These are phyloP conservation scores for Tylopilus sp. DNA, from an alignment of 1,284 basidiomycete genomes.

Conservation along the genomic window DNA sequence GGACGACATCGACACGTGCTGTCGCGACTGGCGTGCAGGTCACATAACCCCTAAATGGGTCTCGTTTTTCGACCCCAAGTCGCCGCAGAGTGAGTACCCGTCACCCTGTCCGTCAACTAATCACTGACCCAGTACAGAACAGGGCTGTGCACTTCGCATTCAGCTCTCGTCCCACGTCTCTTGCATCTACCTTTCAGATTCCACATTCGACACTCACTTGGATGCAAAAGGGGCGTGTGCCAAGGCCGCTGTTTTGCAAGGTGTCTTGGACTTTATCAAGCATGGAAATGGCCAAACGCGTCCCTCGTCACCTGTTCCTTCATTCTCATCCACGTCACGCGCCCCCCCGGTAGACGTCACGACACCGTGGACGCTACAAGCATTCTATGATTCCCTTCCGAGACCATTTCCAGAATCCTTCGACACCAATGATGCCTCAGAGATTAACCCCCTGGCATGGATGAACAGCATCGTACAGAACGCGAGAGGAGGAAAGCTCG, in stretches of 20 bases:
- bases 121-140: slow-evolving; percentile 34
- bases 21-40: slow-evolving; percentile 48
- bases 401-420: slow-evolving; percentile 52
- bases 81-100: slow-evolving; percentile 40
- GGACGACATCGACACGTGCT: slow-evolving; percentile 46
- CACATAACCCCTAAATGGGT: slow-evolving; percentile 49
- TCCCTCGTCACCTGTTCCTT: slow-evolving; percentile 21
- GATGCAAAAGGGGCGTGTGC: slow-evolving; percentile 54
- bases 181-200: slow-evolving; percentile 47
- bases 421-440: slow-evolving; percentile 38
- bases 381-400: slow-evolving; percentile 55
- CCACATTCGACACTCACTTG: slow-evolving; percentile 36
- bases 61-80: slow-evolving; percentile 43
- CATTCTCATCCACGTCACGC: background rate
- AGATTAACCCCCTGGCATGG: slow-evolving; percentile 52
- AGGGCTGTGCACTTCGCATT: slow-evolving; percentile 54
- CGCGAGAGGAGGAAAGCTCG: slow-evolving; percentile 45
- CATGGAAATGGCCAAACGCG: slow-evolving; percentile 45
- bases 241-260: slow-evolving; percentile 44
- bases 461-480: slow-evolving; percentile 50
- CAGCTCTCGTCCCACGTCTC: slow-evolving; percentile 44
- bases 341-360: background rate
- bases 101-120: background rate
- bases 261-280: slow-evolving; percentile 52
- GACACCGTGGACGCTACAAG: slow-evolving; percentile 41